These are phyloP conservation scores for Peterozyma toletana DNA, from an alignment of 805 yeast genomes.

Conservation along the genomic window DNA sequence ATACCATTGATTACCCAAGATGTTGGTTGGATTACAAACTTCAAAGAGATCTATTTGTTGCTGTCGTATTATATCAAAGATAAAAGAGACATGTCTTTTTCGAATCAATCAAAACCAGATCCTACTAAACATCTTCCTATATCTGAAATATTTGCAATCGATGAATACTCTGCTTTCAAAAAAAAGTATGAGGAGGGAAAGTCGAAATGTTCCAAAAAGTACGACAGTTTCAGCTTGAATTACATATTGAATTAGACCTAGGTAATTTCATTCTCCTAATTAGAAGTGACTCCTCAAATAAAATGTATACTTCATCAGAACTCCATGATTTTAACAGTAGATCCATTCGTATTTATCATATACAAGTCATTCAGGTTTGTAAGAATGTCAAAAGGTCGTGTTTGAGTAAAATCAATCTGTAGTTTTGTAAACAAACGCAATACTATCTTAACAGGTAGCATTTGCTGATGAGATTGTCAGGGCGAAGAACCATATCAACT, in stretches of 20 bases:
- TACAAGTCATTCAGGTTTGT: too few species aligned
- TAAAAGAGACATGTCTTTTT: not conserved
- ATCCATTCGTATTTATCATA: too few species aligned
- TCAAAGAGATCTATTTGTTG: conserved; percentile 3
- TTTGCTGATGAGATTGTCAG: too few species aligned
- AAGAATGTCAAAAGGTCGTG: too few species aligned
- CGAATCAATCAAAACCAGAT: not conserved
- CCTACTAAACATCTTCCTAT: not conserved
- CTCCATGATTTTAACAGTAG: too few species aligned
- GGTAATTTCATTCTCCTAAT: too few species aligned
- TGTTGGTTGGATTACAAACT: conserved; percentile 3
- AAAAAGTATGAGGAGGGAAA: conserved; percentile 1
- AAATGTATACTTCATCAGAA: too few species aligned
- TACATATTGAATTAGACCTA: conserved; percentile 4
- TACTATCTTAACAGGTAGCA: too few species aligned
- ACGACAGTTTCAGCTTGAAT: conserved; percentile 2
- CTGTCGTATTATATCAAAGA: conserved; percentile 1
- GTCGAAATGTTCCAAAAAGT: conserved; percentile 1
- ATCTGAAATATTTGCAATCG: not conserved
- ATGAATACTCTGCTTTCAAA: conserved; percentile 4
- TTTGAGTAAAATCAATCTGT: too few species aligned
- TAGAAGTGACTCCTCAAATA: too few species aligned
- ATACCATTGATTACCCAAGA: conserved; percentile 2
- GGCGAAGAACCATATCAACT: too few species aligned
- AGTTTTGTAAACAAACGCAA: too few species aligned